Conservation (phyloP, 1,139 yeast genomes). For the Zygoascus sp. region DNA sequence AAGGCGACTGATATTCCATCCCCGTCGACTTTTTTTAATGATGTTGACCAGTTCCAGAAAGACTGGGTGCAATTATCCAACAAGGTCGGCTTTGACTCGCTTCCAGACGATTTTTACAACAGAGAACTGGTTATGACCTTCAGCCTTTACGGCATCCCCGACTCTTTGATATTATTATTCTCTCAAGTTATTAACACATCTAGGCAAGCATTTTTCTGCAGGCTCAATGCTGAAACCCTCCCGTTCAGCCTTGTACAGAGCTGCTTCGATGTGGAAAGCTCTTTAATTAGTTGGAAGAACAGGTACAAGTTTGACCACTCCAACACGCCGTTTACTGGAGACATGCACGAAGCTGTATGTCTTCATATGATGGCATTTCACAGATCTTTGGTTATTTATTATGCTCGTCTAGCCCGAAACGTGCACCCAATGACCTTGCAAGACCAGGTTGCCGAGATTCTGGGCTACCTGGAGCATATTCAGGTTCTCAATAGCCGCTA, state of each 20-base stretch:
- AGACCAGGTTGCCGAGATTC: slow-evolving; percentile 54
- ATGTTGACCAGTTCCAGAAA: slow-evolving; percentile 28
- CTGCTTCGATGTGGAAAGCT: slow-evolving; percentile 47
- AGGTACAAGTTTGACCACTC: slow-evolving; percentile 28
- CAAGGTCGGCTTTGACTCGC: slow-evolving; percentile 2
- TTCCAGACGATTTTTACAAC: slow-evolving; percentile 28
- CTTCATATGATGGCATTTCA: slow-evolving; percentile 81
- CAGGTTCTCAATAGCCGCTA: slow-evolving; percentile 48
- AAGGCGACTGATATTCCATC: not conserved
- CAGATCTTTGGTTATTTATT: slow-evolving; percentile 70
- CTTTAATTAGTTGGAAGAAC: slow-evolving; percentile 58
- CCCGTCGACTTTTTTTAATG: slow-evolving; percentile 19
- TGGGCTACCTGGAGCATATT: slow-evolving; percentile 61
- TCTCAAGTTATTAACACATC: slow-evolving; percentile 44
- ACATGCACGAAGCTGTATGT: slow-evolving; percentile 58
- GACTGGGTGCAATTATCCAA: slow-evolving; percentile 26
- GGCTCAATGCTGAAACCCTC: slow-evolving; percentile 29
- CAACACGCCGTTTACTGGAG: slow-evolving; percentile 28
- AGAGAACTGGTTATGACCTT: slow-evolving; percentile 60
- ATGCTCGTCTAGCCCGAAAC: slow-evolving; percentile 59
- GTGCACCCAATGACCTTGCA: slow-evolving; percentile 52
- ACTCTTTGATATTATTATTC: slow-evolving; percentile 67
- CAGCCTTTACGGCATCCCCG: slow-evolving; percentile 80
- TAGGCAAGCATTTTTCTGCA: slow-evolving; percentile 55
- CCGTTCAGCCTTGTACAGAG: slow-evolving; percentile 45